These are phyloP conservation scores for Comarum palustre DNA, from an alignment of 306 rosid genomes.

Conservation along the genomic window DNA sequence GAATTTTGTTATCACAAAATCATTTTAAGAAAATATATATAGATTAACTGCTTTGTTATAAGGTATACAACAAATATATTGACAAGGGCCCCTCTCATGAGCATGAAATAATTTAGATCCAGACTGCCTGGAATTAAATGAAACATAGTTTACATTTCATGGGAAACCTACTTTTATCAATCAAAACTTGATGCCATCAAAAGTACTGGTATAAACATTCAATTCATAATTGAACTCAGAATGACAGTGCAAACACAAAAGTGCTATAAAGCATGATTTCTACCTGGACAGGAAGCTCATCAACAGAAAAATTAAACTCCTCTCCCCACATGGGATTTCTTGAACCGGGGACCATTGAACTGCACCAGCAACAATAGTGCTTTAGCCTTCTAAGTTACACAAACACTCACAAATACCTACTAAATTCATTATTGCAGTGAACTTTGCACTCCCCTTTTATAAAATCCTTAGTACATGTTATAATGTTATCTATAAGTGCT, in stretches of 20 bases:
- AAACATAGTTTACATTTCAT: too few species aligned
- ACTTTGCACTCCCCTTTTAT: neutral
- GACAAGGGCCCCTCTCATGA: neutral
- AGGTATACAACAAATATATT: neutral
- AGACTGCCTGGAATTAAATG: neutral
- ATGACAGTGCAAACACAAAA: neutral
- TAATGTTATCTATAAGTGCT: neutral
- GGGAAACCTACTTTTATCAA: neutral
- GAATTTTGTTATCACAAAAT: neutral
- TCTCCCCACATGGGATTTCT: constrained; percentile 99
- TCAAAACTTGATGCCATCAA: neutral
- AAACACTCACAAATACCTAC: neutral
- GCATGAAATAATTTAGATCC: neutral
- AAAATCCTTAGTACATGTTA: neutral
- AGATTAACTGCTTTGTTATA: neutral
- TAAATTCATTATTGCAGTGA: neutral
- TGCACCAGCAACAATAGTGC: constrained; percentile 42
- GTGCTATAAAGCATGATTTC: constrained; percentile 5
- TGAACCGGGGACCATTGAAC: constrained; percentile 99
- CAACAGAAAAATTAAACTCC: constrained; percentile 91
- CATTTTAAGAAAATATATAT: neutral
- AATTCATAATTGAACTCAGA: neutral
- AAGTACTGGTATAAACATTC: neutral
- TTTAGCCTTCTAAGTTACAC: neutral
- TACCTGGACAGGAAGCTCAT: constrained; percentile 97